phyloP scores from a whole-genome alignment of 768 basidiomycete species.

The Leucogyrophana mollusca region DNA sequence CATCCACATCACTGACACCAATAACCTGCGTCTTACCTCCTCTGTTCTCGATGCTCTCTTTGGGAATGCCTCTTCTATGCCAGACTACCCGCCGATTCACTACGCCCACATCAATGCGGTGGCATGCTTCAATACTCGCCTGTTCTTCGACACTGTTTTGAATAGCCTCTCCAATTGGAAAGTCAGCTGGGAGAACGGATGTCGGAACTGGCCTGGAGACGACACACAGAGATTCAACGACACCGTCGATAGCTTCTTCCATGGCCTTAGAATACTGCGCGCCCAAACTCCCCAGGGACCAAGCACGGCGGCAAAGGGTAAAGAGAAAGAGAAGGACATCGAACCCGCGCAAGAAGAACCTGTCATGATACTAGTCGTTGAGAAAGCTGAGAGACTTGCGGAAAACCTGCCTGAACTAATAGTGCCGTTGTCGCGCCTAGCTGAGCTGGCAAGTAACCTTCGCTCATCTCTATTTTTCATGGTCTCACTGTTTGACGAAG shows the following conservation, averaged over 20 bases:
- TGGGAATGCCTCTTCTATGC: conserved; percentile 11
- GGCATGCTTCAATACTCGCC: conserved; percentile 57
- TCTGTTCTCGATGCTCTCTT: conserved; percentile 36
- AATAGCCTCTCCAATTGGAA: conserved; percentile 58
- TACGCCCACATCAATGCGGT: conserved; percentile 54
- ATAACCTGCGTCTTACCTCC: conserved; percentile 45
- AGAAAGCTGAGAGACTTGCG: conserved; percentile 65
- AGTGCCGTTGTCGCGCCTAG: conserved; percentile 67
- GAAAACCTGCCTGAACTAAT: conserved; percentile 63
- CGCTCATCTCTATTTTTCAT: not conserved
- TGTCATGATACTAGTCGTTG: conserved; percentile 58
- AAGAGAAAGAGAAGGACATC: conserved; percentile 30
- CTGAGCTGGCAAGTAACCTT: conserved; percentile 57
- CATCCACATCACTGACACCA: conserved; percentile 63
- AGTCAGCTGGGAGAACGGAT: conserved; percentile 60
- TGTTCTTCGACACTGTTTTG: conserved; percentile 67
- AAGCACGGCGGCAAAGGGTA: conserved; percentile 12
- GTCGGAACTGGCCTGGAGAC: conserved; percentile 52
- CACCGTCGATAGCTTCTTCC: conserved; percentile 66
- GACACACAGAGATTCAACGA: conserved; percentile 55
- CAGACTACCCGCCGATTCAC: conserved; percentile 24
- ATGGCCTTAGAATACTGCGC: conserved; percentile 50
- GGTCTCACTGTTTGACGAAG: not conserved
- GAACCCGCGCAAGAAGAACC: conserved; percentile 16
- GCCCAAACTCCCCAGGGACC: conserved; percentile 12